phyloP scores from a whole-genome alignment of 345 rosid genomes.

The Tarenaya hassleriana region DNA sequence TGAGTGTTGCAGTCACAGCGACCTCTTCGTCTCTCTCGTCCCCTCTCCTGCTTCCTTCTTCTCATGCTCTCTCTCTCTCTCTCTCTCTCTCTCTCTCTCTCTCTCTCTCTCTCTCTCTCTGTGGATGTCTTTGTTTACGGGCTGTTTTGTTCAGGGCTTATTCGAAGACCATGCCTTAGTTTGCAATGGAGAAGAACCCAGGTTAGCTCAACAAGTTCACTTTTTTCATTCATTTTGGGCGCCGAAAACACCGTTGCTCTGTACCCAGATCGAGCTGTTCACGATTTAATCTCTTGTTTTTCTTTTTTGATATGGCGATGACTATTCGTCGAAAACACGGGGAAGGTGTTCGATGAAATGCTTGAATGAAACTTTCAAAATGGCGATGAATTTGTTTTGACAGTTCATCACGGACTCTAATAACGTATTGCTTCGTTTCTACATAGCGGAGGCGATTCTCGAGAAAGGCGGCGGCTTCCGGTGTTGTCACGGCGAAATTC shows the following conservation, averaged over 20 bases:
- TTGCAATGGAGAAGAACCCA: constrained; percentile 27
- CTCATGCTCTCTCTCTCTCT: constrained; percentile 22
- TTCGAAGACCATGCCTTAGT: constrained; percentile 14
- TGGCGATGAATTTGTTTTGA: no score
- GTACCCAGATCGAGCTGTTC: neutral
- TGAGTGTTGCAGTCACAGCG: constrained; percentile 19
- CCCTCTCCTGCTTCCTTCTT: constrained; percentile 19
- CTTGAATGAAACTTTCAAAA: constrained; percentile 18
- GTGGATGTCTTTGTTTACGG: constrained; percentile 3
- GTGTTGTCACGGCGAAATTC: constrained; percentile 41
- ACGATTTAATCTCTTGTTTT: no score
- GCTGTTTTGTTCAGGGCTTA: constrained; percentile 16
- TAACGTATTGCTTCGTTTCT: neutral
- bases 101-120: neutral
- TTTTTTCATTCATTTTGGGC: neutral
- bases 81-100: constrained; percentile 1
- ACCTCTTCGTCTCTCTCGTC: constrained; percentile 19
- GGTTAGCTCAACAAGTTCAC: constrained; percentile 22
- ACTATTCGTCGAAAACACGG: no score
- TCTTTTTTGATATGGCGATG: no score
- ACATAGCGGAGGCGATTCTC: constrained; percentile 39
- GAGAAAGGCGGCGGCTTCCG: constrained; percentile 29
- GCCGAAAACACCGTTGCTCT: neutral
- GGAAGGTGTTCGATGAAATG: constrained; percentile 57
- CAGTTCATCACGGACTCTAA: no score